Conservation (phyloP, 441 rosid species). For the Gossypium davidsonii region DNA sequence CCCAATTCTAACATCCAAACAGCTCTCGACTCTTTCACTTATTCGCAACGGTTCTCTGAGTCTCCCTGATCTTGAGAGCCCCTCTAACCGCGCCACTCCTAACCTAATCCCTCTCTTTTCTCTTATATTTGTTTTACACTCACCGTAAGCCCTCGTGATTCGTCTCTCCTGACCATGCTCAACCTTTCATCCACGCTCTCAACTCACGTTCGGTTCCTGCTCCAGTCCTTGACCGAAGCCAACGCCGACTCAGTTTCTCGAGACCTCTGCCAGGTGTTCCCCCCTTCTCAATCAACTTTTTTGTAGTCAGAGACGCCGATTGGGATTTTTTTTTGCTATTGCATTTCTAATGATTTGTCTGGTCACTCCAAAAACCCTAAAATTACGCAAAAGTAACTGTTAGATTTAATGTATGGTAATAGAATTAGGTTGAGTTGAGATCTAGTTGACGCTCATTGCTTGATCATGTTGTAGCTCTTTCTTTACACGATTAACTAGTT, state of each 20-base stretch:
- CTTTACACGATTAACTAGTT: not conserved
- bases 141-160: conserved; percentile 21
- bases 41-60: conserved; percentile 2
- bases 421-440: not conserved
- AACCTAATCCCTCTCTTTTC: conserved; percentile 14
- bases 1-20: not conserved
- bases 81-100: conserved; percentile 12
- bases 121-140: not conserved
- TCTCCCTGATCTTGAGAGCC: conserved; percentile 5
- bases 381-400: not conserved
- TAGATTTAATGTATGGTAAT: not conserved
- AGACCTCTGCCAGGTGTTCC: conserved; percentile 57
- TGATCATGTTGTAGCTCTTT: not conserved
- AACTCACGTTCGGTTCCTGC: conserved; percentile 67
- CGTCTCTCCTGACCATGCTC: conserved; percentile 38
- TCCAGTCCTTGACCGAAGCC: conserved; percentile 51
- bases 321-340: not conserved
- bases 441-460: not conserved
- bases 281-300: not conserved
- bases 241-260: conserved; percentile 51
- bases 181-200: conserved; percentile 45
- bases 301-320: not conserved
- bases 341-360: not conserved
- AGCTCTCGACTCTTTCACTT: not conserved
- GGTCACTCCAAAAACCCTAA: conserved; percentile 12